Percentiles rank a stretch among this genome's conserved stretches.
Conservation (phyloP, 73 alveolate genomes). For the Tetrahymena borealis region DNA sequence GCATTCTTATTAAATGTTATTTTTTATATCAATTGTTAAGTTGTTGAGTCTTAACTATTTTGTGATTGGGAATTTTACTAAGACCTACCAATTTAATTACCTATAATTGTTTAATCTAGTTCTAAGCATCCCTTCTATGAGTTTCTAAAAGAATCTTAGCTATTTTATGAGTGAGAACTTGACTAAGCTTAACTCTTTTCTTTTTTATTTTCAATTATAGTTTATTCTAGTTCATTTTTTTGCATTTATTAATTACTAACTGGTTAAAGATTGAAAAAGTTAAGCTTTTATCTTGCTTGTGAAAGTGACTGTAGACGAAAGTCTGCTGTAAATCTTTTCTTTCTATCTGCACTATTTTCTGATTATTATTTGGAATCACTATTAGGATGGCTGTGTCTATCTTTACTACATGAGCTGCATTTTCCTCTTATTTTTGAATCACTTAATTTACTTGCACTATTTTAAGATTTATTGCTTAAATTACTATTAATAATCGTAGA, state of each 20-base stretch:
- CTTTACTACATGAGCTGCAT: neutral
- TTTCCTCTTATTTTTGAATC: neutral
- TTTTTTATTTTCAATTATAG: neutral
- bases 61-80: neutral
- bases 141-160: too few relatives aligned
- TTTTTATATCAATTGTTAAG: neutral
- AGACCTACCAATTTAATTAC: neutral
- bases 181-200: neutral
- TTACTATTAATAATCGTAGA: neutral
- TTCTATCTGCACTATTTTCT: neutral
- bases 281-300: neutral
- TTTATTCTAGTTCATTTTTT: neutral
- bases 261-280: neutral
- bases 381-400: neutral
- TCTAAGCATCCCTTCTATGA: neutral
- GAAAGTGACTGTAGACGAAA: neutral
- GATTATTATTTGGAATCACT: neutral
- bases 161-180: too few relatives aligned
- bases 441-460: neutral
- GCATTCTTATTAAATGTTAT: neutral
- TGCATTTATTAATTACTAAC: neutral
- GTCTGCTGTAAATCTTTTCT: neutral
- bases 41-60: neutral
- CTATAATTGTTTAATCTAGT: neutral
- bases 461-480: neutral